Conservation (phyloP, 106 monocot species). For the Dioscorea zingiberensis region DNA sequence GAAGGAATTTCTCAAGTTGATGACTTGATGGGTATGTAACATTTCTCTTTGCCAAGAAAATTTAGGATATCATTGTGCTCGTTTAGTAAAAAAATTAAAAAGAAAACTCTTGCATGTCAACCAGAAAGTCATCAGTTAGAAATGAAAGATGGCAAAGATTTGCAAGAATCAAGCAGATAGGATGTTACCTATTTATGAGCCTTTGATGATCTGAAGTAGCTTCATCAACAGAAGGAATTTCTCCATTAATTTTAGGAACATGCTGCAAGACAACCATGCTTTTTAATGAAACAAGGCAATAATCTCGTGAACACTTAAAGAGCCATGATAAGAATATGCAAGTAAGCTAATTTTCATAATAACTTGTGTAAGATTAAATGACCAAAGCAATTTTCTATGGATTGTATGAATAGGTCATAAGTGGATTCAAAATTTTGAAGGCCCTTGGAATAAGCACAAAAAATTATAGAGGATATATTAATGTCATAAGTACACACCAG, state of each 20-base stretch:
- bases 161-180: neutral
- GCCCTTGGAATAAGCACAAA: no score
- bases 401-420: neutral
- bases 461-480: no score
- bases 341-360: no score
- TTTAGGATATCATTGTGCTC: no score
- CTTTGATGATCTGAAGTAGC: constrained; percentile 74
- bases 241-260: constrained; percentile 56
- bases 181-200: constrained; percentile 44
- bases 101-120: no score
- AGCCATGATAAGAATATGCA: neutral
- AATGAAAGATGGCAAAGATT: no score
- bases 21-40: no score
- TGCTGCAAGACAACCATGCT: constrained; percentile 22
- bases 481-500: no score
- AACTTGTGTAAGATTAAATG: neutral
- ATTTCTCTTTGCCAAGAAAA: no score
- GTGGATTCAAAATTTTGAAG: no score
- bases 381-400: neutral
- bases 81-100: no score
- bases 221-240: constrained; percentile 73
- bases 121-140: no score
- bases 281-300: neutral
- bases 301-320: neutral
- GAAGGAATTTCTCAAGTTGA: constrained; percentile 28